Conservation (phyloP, 2,329 filamentous ascomycete genomes). For the Colletotrichum sp. region DNA sequence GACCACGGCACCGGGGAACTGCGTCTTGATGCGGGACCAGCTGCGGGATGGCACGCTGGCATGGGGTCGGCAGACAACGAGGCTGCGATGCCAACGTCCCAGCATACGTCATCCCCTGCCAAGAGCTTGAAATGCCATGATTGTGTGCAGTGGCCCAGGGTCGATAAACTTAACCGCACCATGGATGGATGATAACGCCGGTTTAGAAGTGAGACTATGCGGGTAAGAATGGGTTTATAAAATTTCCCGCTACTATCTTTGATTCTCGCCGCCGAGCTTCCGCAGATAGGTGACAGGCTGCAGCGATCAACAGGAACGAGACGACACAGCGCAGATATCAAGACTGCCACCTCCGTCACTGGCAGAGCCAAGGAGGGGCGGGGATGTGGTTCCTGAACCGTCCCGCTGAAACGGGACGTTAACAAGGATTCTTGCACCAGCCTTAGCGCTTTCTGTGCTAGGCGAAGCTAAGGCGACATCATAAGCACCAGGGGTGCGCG, state of each 20-base stretch:
- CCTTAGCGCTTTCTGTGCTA: not conserved
- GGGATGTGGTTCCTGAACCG: conserved; percentile 13
- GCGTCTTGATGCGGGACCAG: not conserved
- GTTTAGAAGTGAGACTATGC: not conserved
- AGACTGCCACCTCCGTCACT: not conserved
- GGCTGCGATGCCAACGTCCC: not conserved
- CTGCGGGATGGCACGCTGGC: not conserved
- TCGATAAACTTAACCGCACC: not conserved
- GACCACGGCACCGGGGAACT: not conserved
- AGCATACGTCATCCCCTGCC: not conserved
- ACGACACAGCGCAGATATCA: not conserved
- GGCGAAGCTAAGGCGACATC: not conserved
- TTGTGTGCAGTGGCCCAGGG: not conserved
- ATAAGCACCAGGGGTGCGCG: not conserved
- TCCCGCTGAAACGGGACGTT: conserved; percentile 16
- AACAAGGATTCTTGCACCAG: conserved; percentile 4
- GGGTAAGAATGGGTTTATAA: not conserved
- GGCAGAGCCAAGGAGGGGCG: not conserved
- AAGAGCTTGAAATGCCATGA: not conserved
- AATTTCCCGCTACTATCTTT: not conserved
- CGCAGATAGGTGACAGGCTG: not conserved
- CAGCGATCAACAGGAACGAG: not conserved
- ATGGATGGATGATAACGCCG: not conserved
- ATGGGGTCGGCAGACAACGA: not conserved
- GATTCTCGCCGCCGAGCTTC: not conserved